Evolutionary conservation across 169 alveolate genomes (phyloP), one percentile per base, ranked within the genome.

Genomic region (Cyclospora cayetanensis): DNA sequence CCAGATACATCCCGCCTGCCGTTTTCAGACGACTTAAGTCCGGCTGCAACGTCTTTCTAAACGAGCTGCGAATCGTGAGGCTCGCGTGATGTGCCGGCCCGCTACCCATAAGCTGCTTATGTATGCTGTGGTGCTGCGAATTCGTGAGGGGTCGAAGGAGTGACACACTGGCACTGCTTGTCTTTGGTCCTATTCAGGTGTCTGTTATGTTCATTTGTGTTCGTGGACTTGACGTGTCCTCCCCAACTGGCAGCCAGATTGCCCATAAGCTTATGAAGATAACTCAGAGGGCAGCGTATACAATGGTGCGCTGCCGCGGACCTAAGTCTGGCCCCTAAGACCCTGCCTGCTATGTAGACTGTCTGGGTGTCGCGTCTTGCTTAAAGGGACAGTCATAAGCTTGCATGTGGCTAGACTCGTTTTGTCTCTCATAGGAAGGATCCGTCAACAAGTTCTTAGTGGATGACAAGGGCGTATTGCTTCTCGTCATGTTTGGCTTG

Each of bases 381-480:
- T 3, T 9, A n/a, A 18, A 39, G 31, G 12, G 12, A 4, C 46
- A n/a, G 20, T 27, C 20, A n/a, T 53, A 46, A 11, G 60, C 60
- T n/a, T n/a, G n/a, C n/a, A n/a, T n/a, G n/a, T n/a, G n/a, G n/a
- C n/a, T n/a, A n/a, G n/a, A n/a, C 4, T 3, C 60, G 41, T 90
- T 20, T 35, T 0, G 2, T 35, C 7, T 25, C 4, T n/a, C 91
- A 12, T 90, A 93, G 94, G 96, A 92, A 93, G 97, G 97, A 4
- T 93, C 95, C 34, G 97, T 96, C 53, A 96, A 96, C 90, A 96
- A 96, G 85, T 96, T 96, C 60, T 90, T 95, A 53, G 97, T 95
- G 74, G 97, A 96, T 46, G 97, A 96, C 93, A 96, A 96, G 86
- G 97, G 97, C 35, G 94, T 92, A 2, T 53, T 93, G 86, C 84